Evolutionary conservation across 768 basidiomycete species (phyloP), one percentile per base, ranked within the genome.

Genomic region (Amanita rubescens): DNA sequence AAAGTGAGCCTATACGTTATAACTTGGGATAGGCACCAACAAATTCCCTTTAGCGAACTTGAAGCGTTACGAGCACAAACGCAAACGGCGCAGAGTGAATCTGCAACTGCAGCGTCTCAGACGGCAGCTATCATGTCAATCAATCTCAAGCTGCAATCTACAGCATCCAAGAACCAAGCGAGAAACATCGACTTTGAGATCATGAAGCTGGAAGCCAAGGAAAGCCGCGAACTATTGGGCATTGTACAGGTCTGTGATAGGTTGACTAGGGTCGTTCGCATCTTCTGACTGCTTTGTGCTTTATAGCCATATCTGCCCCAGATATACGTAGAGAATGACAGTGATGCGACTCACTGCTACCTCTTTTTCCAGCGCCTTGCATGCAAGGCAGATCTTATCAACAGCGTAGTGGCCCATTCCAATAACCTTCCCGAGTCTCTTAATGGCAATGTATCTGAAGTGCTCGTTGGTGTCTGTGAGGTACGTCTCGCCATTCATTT

Each of bases 391-490:
- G 90, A 96, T 58, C 75, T 96, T 39, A 84, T 98, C 67, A 90
- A 87, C 62, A 77, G 70, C 11, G 79, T 91, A 52, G 84, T 94
- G 33, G 90, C 87, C 1, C 85, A 91, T 57, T 80, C 82, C 14
- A 89, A 97, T 62, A 80, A 81, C 33, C 71, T 99, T 27, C 91
- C 94, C 5, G 90, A 92, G 35, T 82, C 90, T 3, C 80, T 98
- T 20, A 89, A 86, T 57, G 83, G 85, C 0, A 74, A 81, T 37
- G 87, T 93, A 0, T 86, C 91, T 0, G 94, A 96, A 50, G 78
- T 76, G 1, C 76, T 97, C 11, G 93, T 96, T n/a, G 91, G 91
- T 15, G 83, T 96, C 34, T 98, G 95, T 69, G 95, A 98, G 77
- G 90, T 89, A 56, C 27, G 76, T 62, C 17, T 38, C 30, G 15